Base-by-base conservation (phyloP, 2,329 filamentous ascomycete species). In the Coleophoma eucalyptorum region DNA sequence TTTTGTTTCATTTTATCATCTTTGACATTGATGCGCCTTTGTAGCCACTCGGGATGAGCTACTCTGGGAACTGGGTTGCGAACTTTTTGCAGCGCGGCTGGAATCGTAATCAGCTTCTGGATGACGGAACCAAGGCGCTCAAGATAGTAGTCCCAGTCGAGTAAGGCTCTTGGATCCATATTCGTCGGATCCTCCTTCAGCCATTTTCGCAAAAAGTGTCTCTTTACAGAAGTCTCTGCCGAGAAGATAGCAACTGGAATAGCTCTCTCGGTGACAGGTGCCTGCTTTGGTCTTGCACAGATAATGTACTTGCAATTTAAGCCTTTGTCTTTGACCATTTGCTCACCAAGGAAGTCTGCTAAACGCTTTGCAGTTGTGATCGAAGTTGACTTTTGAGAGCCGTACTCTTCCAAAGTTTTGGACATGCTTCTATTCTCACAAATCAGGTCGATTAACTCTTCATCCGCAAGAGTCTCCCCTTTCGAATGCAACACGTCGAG, bases 291-390 rank as follows among this genome's bases (percentile, higher is more conserved):
- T 56, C 81, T 83, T 13, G 90, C 81, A 47, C 92, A 96, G 64
- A 99, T 97, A 67, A 99, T 97, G 69, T 97, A 99, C 71, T 97
- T 97, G 84, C 94, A 99, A 74, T 99, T 99, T 60, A 99, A 70
- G 3, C 94, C 94, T 70, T 97, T 99, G 71, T 99, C 95, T 66
- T 99, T 99, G 62, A 97, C 86, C 95, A 99, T 99, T 65, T 96
- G 91, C 67, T 97, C 93, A 34, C 94, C 94, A 55, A 99, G 67
- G 66, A 99, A 99, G 64, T 99, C 94, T 34, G 94, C 94, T 40
- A 99, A 72, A 55, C 94, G 90, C 63, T 87, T 94, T 11, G 94
- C 94, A 0, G 94, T 99, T 2, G 94, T 99, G 67, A 99, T 99
- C n/a, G 94, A 96, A 1, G 94, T 99, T 0, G 93, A 97, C 67